These are phyloP conservation scores for Tetrahymena thermophila DNA, from an alignment of 73 alveolate species.

Conservation along the genomic window DNA sequence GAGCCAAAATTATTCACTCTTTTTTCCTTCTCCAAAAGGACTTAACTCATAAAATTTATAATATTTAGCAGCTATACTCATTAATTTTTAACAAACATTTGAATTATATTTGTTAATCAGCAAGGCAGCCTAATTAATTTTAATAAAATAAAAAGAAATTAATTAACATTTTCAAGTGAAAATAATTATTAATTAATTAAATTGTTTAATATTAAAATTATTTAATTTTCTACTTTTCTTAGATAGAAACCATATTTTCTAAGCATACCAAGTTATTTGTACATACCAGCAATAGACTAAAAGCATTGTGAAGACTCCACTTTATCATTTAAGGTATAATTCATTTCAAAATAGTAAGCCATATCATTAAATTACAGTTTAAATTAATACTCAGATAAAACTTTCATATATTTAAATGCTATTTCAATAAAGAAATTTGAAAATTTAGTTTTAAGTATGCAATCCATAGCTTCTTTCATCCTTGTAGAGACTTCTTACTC, in stretches of 20 bases:
- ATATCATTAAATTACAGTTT: not conserved
- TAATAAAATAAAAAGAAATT: not conserved
- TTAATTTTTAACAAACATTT: not conserved
- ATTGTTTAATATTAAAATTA: too few species aligned
- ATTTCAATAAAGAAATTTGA: not conserved
- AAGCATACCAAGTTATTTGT: not conserved
- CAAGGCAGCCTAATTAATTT: not conserved
- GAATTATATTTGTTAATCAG: not conserved
- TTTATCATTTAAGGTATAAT: not conserved
- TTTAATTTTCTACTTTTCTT: not conserved
- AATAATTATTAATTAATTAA: too few species aligned
- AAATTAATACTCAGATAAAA: not conserved
- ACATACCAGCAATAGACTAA: not conserved
- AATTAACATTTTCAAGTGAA: too few species aligned
- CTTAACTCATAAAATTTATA: not conserved
- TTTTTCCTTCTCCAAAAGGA: not conserved
- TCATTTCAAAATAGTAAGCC: not conserved
- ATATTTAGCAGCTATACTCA: not conserved
- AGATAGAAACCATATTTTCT: not conserved
- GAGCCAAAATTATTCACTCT: not conserved
- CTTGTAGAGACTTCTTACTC: not conserved
- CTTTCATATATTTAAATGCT: not conserved
- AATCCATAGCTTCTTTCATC: not conserved
- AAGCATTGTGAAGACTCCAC: not conserved
- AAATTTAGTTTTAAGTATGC: not conserved